Evolutionary conservation across 2,329 filamentous ascomycete genomes (phyloP).

Genomic region (Mycosphaerelloides madeirae): DNA sequence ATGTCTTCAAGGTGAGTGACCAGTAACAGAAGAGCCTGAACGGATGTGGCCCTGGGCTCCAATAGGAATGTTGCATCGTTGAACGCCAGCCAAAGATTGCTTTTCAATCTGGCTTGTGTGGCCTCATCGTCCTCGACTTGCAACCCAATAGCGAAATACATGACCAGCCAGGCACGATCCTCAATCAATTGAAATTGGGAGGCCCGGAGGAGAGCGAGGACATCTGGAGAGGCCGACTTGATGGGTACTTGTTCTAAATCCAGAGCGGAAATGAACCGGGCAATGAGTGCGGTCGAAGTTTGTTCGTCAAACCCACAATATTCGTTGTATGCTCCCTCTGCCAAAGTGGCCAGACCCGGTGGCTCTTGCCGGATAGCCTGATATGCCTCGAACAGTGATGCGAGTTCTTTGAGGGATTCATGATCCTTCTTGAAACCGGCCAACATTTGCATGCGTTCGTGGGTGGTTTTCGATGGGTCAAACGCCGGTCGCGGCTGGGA

Average conservation of each 20-base stretch:
- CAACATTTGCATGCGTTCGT: constrained; percentile 6
- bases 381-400: constrained; percentile 15
- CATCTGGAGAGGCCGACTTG: constrained; percentile 5
- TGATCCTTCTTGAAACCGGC: neutral
- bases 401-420: too few species aligned
- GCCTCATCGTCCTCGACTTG: constrained; percentile 7
- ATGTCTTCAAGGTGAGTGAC: constrained; percentile 22
- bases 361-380: constrained; percentile 1
- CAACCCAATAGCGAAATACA: too few species aligned
- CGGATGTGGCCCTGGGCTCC: constrained; percentile 19
- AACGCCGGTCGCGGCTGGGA: neutral
- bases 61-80: constrained; percentile 22
- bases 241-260: constrained; percentile 8
- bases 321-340: neutral
- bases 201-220: constrained; percentile 11
- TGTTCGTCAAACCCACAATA: neutral
- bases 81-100: constrained; percentile 25
- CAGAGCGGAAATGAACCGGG: constrained; percentile 8
- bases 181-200: constrained; percentile 8
- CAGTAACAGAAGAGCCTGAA: constrained; percentile 22
- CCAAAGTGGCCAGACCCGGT: constrained; percentile 12
- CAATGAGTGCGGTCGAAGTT: neutral
- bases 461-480: constrained; percentile 5
- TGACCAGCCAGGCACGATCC: constrained; percentile 23
- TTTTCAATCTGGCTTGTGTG: constrained; percentile 13